phyloP scores from a whole-genome alignment of 257 asterid species.

The Salvia splendens region DNA sequence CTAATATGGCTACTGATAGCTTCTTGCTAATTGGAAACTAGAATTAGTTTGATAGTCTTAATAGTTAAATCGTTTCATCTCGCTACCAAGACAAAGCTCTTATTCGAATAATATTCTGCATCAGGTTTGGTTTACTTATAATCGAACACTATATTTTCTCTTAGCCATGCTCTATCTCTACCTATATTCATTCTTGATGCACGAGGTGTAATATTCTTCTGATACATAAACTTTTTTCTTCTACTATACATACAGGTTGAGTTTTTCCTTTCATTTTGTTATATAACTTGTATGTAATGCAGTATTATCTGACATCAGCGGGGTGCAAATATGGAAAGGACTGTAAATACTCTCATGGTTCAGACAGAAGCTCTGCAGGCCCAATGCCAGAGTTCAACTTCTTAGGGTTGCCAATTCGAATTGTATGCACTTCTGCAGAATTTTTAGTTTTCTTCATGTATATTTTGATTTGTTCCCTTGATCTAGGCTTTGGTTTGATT shows the following conservation, averaged over 20 bases:
- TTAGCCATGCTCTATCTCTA: background rate
- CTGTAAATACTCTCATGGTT: conserved; percentile 68
- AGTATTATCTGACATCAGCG: conserved; percentile 68
- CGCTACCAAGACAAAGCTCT: background rate
- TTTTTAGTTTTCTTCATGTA: conserved; percentile 21
- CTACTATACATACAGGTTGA: background rate
- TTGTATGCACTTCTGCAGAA: conserved; percentile 41
- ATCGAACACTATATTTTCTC: background rate
- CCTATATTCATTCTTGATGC: conserved; percentile 12
- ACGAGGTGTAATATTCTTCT: background rate
- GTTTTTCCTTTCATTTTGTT: conserved; percentile 9
- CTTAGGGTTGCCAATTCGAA: conserved; percentile 75
- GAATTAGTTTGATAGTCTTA: conserved; percentile 5
- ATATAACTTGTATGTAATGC: conserved; percentile 40
- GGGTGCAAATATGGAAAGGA: conserved; percentile 77
- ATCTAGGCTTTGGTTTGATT: conserved; percentile 21
- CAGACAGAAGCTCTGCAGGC: conserved; percentile 38
- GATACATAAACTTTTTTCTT: conserved; percentile 5
- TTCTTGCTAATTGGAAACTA: background rate
- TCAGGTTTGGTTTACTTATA: background rate
- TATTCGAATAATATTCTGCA: conserved; percentile 1
- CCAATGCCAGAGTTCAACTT: conserved; percentile 52
- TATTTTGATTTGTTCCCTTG: conserved; percentile 17
- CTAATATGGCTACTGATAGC: conserved; percentile 1
- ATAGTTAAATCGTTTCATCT: background rate